phyloP scores from a whole-genome alignment of 495 filamentous ascomycete species.

The Parmelia sp. region DNA sequence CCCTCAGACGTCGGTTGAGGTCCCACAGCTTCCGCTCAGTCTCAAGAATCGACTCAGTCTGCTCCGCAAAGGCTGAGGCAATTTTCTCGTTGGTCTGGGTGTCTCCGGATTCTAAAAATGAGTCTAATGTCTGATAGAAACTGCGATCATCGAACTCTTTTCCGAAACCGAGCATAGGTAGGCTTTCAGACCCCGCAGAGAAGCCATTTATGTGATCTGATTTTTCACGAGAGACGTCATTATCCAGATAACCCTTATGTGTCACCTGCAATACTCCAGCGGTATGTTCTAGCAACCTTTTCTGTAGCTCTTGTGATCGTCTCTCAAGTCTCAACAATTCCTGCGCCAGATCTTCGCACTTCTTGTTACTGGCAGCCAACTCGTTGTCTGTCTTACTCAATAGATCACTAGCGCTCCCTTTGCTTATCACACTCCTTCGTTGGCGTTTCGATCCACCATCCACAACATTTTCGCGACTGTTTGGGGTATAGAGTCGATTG shows the following conservation, averaged over 20 bases:
- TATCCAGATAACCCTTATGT: conserved; percentile 56
- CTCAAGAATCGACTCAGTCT: conserved; percentile 43
- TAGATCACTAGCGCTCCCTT: conserved; percentile 33
- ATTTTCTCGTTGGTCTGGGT: conserved; percentile 28
- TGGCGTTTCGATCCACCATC: conserved; percentile 32
- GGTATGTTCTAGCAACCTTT: conserved; percentile 76
- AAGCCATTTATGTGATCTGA: conserved; percentile 53
- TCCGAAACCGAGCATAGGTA: conserved; percentile 37
- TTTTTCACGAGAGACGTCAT: conserved; percentile 53
- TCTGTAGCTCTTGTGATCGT: conserved; percentile 62
- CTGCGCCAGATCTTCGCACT: conserved; percentile 76
- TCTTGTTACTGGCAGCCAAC: conserved; percentile 62
- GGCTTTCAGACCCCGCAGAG: conserved; percentile 39
- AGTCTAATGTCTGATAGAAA: conserved; percentile 66
- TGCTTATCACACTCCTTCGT: conserved; percentile 49
- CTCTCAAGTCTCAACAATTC: conserved; percentile 75
- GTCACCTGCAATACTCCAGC: conserved; percentile 86
- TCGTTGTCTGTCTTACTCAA: conserved; percentile 66
- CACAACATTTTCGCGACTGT: conserved; percentile 36
- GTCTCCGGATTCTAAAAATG: conserved; percentile 50
- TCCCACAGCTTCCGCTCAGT: conserved; percentile 64
- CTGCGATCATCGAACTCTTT: conserved; percentile 73
- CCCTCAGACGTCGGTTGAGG: conserved; percentile 62
- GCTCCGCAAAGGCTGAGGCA: conserved; percentile 22
- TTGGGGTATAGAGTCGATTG: conserved; percentile 63